phyloP scores from a whole-genome alignment of 1,284 basidiomycete genomes.

The Malassezia nana region DNA sequence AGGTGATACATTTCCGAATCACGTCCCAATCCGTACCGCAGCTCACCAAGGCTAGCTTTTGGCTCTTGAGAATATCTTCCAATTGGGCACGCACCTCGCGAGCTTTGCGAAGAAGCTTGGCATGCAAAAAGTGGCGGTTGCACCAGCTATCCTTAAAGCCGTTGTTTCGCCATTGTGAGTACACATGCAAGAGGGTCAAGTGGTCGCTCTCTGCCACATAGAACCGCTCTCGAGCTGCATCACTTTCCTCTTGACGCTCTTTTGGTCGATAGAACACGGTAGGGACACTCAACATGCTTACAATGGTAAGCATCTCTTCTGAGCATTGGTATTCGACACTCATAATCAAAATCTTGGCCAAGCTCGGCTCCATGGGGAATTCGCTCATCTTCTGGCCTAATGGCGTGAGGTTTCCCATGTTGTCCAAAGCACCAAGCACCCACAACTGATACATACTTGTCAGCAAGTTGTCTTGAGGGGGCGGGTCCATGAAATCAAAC shows the following conservation, averaged over 20 bases:
- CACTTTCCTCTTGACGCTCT: constrained; percentile 87
- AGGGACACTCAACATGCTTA: constrained; percentile 95
- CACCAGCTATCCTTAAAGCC: constrained; percentile 84
- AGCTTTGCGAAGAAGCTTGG: constrained; percentile 86
- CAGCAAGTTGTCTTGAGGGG: constrained; percentile 54
- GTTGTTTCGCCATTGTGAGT: constrained; percentile 94
- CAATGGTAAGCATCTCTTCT: constrained; percentile 91
- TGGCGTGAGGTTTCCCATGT: constrained; percentile 86
- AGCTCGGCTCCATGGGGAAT: constrained; percentile 68
- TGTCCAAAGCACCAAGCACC: constrained; percentile 94
- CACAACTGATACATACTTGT: constrained; percentile 99
- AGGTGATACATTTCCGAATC: constrained; percentile 90
- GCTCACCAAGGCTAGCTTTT: constrained; percentile 82
- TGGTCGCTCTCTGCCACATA: constrained; percentile 97
- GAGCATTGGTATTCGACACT: constrained; percentile 89
- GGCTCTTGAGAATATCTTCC: constrained; percentile 96
- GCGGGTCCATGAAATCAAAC: constrained; percentile 98
- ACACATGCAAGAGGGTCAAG: constrained; percentile 87
- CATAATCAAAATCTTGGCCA: constrained; percentile 96
- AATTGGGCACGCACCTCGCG: constrained; percentile 91
- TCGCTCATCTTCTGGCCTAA: constrained; percentile 93
- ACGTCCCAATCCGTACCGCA: constrained; percentile 92
- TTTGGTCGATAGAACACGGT: constrained; percentile 86
- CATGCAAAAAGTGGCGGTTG: constrained; percentile 87
- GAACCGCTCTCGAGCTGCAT: constrained; percentile 93